Evolutionary conservation across 768 basidiomycete species (phyloP), one percentile per base, ranked within the genome.

Genomic region (Collybiopsis luxurians): DNA sequence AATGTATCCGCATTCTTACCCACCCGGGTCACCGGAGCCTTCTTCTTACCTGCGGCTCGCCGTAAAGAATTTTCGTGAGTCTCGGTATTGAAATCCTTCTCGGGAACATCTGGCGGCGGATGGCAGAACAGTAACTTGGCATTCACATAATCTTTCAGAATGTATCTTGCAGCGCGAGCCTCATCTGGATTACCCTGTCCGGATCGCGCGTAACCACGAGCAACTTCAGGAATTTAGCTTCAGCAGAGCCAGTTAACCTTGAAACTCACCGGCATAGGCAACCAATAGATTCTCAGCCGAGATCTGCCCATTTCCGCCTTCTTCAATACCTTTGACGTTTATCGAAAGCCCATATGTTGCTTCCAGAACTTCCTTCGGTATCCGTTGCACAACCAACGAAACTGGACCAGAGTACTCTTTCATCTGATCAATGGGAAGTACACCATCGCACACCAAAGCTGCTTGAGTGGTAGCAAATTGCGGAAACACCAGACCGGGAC

Each of bases 181-280:
- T 98, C 95, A 67, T 99, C 97, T 10, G 96, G 95, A 71, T 95
- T 97, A 42, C 97, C 97, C 74, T 95, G 93, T 1, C 96, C 93
- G 1, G 95, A 85, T 38, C 96, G 85, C 66, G 87, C 90, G 71
- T 90, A 97, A 31, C 97, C 97, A 63, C 96, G 79, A 27, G 86
- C 96, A 64, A 98, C 97, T 99, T 60, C 2, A 43, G 21, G 59
- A 34, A 26, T 38, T n/a, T 23, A 60, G 61, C 26, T 49, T 66
- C 31, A 39, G n/a, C 44, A 38, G 30, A 36, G n/a, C 31, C 43
- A 45, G 51, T 44, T 44, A 36, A 28, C 7, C 48, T 58, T n/a
- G 58, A 31, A 17, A 84, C 95, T 67, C 71, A 98, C 96, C 88
- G n/a, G 95, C 94, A 77, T 96, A 94, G 5, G 93, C 78, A 31